Evolutionary conservation across 1,284 basidiomycete species (phyloP).

Genomic region (Tilletia horrida): DNA sequence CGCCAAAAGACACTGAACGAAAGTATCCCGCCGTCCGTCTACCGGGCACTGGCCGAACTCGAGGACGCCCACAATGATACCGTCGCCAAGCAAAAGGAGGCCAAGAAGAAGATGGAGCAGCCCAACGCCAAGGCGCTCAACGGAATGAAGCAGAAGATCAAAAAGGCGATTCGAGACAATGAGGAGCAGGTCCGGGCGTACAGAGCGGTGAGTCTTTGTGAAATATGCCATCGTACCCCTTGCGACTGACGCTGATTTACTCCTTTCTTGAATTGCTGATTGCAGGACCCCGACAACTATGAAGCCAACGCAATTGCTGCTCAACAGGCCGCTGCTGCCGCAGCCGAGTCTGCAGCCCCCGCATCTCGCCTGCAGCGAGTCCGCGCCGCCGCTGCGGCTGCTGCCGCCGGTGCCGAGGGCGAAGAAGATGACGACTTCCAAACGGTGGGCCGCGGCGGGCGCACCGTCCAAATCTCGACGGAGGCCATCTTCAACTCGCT

Average conservation of each 20-base stretch:
- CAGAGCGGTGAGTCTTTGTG: slow-evolving; percentile 65
- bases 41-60: slow-evolving; percentile 72
- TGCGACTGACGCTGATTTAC: not conserved
- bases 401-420: slow-evolving; percentile 52
- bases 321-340: slow-evolving; percentile 56
- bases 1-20: slow-evolving; percentile 79
- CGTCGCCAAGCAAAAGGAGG: slow-evolving; percentile 69
- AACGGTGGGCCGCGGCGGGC: slow-evolving; percentile 87
- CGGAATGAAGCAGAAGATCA: slow-evolving; percentile 94
- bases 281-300: slow-evolving; percentile 81
- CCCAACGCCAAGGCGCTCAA: slow-evolving; percentile 90
- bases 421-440: slow-evolving; percentile 73
- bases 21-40: slow-evolving; percentile 80
- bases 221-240: too few species aligned
- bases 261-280: slow-evolving; percentile 11
- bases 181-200: slow-evolving; percentile 77
- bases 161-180: slow-evolving; percentile 84
- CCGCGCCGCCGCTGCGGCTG: slow-evolving; percentile 42
- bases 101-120: slow-evolving; percentile 93
- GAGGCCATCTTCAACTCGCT: slow-evolving; percentile 92
- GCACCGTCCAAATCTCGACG: slow-evolving; percentile 74
- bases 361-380: slow-evolving; percentile 57
- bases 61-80: slow-evolving; percentile 74
- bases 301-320: slow-evolving; percentile 65
- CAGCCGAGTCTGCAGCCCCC: slow-evolving; percentile 57